Conservation (phyloP, 2,329 filamentous ascomycete genomes). For the Fusarium fracticaudum region DNA sequence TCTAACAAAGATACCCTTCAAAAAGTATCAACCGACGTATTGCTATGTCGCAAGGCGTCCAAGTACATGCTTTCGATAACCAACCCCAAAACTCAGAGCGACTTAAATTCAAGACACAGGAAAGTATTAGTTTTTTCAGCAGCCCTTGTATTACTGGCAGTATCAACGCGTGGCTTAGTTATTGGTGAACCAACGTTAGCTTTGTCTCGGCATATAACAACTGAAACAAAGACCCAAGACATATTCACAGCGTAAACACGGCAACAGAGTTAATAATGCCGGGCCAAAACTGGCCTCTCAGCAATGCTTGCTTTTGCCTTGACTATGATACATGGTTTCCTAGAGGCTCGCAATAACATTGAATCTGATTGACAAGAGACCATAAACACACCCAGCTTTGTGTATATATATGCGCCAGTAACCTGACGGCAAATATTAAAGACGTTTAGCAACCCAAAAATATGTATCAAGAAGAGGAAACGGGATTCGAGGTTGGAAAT, state of each 20-base stretch:
- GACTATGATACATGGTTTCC: slow-evolving; percentile 40
- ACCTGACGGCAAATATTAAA: not conserved
- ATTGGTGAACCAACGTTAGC: not conserved
- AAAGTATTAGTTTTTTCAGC: not conserved
- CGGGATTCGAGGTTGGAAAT: slow-evolving; percentile 36
- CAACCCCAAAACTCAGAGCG: not conserved
- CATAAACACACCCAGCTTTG: slow-evolving; percentile 51
- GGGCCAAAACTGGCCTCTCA: slow-evolving; percentile 54
- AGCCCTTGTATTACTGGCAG: not conserved
- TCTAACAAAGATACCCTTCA: not conserved
- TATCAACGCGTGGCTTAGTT: not conserved
- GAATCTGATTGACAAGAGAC: slow-evolving; percentile 44
- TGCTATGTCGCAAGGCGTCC: not conserved
- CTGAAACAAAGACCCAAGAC: not conserved
- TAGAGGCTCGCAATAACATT: slow-evolving; percentile 41
- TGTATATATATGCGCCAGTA: slow-evolving; percentile 3
- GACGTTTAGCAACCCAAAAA: not conserved
- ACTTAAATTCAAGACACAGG: not conserved
- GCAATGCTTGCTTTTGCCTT: slow-evolving; percentile 46
- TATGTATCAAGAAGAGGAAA: slow-evolving; percentile 34
- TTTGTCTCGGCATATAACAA: not conserved
- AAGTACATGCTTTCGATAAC: not conserved
- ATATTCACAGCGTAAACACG: not conserved
- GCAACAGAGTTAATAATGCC: slow-evolving; percentile 26
- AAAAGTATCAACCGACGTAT: not conserved